Evolutionary conservation across 768 basidiomycete genomes (phyloP).

Genomic region (Boletus fagicola): DNA sequence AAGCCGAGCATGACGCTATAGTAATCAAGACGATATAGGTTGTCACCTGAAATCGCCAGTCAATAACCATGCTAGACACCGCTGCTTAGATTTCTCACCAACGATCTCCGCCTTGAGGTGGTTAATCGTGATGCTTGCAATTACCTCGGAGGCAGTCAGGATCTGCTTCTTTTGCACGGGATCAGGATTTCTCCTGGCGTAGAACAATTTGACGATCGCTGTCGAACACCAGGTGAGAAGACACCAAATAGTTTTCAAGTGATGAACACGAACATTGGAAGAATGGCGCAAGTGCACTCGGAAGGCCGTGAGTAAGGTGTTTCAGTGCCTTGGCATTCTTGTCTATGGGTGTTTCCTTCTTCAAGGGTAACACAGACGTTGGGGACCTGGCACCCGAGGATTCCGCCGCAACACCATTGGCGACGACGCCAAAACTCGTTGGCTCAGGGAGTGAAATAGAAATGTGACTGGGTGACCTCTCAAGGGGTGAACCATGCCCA

Average conservation of each 20-base stretch:
- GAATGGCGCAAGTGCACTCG: conserved; percentile 73
- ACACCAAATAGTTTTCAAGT: background rate
- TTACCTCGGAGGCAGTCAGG: conserved; percentile 56
- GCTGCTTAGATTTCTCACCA: conserved; percentile 42
- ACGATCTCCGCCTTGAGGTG: conserved; percentile 57
- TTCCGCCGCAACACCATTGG: conserved; percentile 31
- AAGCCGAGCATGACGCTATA: conserved; percentile 55
- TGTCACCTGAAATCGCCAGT: conserved; percentile 35
- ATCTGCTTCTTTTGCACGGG: conserved; percentile 75
- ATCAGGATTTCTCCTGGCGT: conserved; percentile 77
- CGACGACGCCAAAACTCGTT: conserved; percentile 31
- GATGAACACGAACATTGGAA: conserved; percentile 66
- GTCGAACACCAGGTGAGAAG: conserved; percentile 11
- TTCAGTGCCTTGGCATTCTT: conserved; percentile 75
- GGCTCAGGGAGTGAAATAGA: conserved; percentile 41
- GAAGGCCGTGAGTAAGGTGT: conserved; percentile 77
- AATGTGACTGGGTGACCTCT: conserved; percentile 46
- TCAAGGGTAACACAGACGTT: conserved; percentile 30
- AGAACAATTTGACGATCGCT: conserved; percentile 89
- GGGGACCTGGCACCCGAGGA: conserved; percentile 24
- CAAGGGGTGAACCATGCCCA: conserved; percentile 44
- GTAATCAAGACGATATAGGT: conserved; percentile 46
- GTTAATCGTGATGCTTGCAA: conserved; percentile 72
- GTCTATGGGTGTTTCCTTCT: conserved; percentile 48
- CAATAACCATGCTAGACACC: conserved; percentile 6